Base-by-base conservation (phyloP, 2,329 filamentous ascomycete genomes). In the Orbilia quercus region DNA sequence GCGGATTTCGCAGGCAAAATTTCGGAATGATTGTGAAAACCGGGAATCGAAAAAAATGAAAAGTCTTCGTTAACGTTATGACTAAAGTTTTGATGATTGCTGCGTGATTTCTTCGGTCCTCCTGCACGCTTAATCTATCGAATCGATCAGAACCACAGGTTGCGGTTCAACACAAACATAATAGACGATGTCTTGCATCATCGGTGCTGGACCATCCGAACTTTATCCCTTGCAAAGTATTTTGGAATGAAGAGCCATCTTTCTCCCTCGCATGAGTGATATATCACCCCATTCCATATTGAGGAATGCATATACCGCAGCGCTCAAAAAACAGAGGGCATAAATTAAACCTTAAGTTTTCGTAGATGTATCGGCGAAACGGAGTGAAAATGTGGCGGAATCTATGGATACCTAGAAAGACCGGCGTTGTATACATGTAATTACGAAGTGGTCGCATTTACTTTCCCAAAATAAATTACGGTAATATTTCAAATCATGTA, bases 51-150 rank as follows among this genome's bases (percentile, higher is more conserved):
- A 14, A 31, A 47, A 40, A 45, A 34, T n/a, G 18, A 36, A 55
- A 44, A 22, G 1, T 57, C 40, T 70, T 62, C 54, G 48, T 63
- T 71, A 71, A 71, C 58, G 66, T 64, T 71, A 71, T 71, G 59
- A 71, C 66, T 63, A 71, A 71, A 69, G 28, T 4, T 16, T 23
- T 38, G 23, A 22, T 71, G 28, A 31, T 31, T 31, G 9, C 28
- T 31, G 66, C 57, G 66, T 58, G 66, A 71, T 71, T 71, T 71
- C 66, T 44, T 22, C 7, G 44, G 38, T 34, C n/a, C n/a, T 38
- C 28, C 22, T 45, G 55, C 64, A 53, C 25, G 11, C 34, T 18
- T 44, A 59, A 71, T 47, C 53, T 57, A 59, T 71, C 36, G 50
- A 64, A 51, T 63, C 25, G 50, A 71, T 54, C 47, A 63, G 48